Evolutionary conservation across 2,329 filamentous ascomycete species (phyloP).

Genomic region (Metarhizium sp.): DNA sequence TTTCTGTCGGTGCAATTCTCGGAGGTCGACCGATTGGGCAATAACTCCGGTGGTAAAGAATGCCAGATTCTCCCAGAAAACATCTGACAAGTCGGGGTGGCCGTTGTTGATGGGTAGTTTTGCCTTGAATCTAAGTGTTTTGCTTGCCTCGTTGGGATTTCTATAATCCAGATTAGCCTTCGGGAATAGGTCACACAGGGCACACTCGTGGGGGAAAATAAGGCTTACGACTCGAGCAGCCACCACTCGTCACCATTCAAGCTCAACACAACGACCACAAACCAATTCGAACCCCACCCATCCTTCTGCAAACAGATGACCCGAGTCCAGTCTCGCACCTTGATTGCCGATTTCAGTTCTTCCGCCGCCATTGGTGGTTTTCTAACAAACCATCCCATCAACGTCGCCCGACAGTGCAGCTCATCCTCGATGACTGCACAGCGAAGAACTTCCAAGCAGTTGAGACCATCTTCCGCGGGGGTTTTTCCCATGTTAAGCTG

Average conservation of each 20-base stretch:
- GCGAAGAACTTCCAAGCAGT: conserved; percentile 51
- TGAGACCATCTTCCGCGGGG: conserved; percentile 46
- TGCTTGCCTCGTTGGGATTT: conserved; percentile 16
- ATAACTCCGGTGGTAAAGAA: conserved; percentile 42
- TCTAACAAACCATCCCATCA: conserved; percentile 53
- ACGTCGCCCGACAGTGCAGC: conserved; percentile 49
- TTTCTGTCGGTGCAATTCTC: conserved; percentile 34
- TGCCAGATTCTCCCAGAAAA: conserved; percentile 44
- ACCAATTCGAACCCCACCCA: conserved; percentile 67
- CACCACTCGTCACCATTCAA: conserved; percentile 72
- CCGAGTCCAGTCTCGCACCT: conserved; percentile 54
- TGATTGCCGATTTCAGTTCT: conserved; percentile 49
- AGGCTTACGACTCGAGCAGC: conserved; percentile 53
- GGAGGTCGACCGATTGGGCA: conserved; percentile 38
- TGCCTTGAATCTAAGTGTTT: conserved; percentile 22
- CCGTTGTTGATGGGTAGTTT: conserved; percentile 34
- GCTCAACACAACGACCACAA: conserved; percentile 60
- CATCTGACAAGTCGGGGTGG: conserved; percentile 34
- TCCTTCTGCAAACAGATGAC: conserved; percentile 59
- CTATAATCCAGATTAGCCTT: conserved; percentile 8
- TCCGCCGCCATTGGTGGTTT: conserved; percentile 41
- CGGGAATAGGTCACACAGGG: neutral
- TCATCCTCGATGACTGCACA: conserved; percentile 53
- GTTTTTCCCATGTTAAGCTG: conserved; percentile 54
- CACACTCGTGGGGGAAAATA: neutral